Evolutionary conservation across 257 asterid genomes (phyloP).

Genomic region (Ballota nigra): DNA sequence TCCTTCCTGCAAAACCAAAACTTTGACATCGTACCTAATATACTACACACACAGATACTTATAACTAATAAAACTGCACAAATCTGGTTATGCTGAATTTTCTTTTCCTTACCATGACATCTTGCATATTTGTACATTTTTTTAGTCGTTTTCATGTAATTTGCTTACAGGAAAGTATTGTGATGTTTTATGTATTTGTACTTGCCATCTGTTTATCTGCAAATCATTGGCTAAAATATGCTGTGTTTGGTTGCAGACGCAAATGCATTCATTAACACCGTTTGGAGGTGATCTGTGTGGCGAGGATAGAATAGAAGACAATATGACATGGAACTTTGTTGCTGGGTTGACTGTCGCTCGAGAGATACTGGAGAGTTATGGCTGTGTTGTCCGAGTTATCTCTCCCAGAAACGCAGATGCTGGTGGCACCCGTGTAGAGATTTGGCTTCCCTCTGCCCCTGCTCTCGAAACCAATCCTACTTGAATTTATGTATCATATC

Average conservation of each 20-base stretch:
- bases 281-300: conserved; percentile 70
- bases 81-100: neutral
- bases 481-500: neutral
- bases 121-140: neutral
- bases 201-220: neutral
- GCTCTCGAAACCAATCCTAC: neutral
- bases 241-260: conserved; percentile 64
- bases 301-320: conserved; percentile 69
- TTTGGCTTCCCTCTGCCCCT: conserved; percentile 72
- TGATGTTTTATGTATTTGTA: neutral
- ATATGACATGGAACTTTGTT: conserved; percentile 88
- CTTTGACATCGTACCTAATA: too few species aligned
- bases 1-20: neutral
- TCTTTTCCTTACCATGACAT: neutral
- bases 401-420: conserved; percentile 65
- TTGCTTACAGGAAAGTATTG: neutral
- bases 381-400: conserved; percentile 75
- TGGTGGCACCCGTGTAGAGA: conserved; percentile 83
- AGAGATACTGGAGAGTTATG: conserved; percentile 88
- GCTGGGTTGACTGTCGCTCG: conserved; percentile 94
- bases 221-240: neutral
- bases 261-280: conserved; percentile 81
- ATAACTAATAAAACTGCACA: too few species aligned
- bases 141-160: neutral
- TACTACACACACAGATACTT: too few species aligned